Percentiles rank a stretch among this genome's conserved stretches.
phyloP scores from a whole-genome alignment of 2,329 filamentous ascomycete species.

The Geoglossum cookeanum region DNA sequence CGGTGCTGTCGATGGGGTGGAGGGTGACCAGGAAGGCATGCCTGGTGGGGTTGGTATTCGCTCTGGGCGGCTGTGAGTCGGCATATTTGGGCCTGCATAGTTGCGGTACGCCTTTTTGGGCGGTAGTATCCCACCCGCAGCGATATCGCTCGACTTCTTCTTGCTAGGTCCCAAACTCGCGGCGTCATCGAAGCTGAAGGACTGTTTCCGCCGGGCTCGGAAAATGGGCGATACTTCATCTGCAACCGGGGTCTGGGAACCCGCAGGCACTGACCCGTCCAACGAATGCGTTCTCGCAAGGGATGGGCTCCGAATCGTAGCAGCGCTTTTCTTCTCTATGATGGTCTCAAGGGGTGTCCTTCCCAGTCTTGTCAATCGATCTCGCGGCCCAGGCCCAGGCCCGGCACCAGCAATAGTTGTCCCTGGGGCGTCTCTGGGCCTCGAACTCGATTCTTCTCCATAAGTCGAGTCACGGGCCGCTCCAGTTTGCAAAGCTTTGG shows the following conservation, averaged over 20 bases:
- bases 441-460: background rate
- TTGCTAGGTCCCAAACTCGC: background rate
- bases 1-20: background rate
- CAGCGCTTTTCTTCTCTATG: conserved; percentile 1
- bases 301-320: background rate
- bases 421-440: background rate
- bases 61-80: background rate
- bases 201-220: background rate
- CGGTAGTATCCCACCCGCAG: background rate
- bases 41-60: conserved; percentile 1
- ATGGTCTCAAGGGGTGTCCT: conserved; percentile 2
- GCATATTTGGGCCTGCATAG: background rate
- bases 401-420: background rate
- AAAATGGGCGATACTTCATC: background rate
- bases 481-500: background rate
- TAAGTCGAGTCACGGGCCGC: background rate
- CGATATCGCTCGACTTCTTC: background rate
- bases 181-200: background rate
- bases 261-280: background rate
- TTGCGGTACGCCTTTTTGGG: background rate
- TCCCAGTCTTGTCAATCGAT: background rate
- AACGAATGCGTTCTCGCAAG: background rate
- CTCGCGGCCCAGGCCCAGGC: background rate
- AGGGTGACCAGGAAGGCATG: background rate
- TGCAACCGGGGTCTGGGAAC: background rate